Evolutionary conservation across 768 basidiomycete genomes (phyloP).

Genomic region (Nevesoporus exiguus): DNA sequence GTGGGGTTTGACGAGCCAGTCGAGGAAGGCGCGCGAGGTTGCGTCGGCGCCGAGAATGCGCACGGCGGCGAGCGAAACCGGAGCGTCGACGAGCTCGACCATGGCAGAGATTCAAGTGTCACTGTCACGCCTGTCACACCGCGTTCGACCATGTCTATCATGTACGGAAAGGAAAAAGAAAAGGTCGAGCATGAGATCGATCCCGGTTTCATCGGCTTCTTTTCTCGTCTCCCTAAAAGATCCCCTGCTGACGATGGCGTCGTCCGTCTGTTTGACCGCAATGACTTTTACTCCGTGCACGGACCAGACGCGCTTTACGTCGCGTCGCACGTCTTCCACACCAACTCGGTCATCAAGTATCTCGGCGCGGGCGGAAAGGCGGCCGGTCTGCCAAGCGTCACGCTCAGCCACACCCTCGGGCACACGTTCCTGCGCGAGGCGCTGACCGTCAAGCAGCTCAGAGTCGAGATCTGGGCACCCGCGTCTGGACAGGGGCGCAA

Average conservation of each 20-base stretch:
- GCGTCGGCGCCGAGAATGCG: slow-evolving; percentile 73
- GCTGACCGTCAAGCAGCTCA: slow-evolving; percentile 83
- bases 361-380: slow-evolving; percentile 64
- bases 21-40: slow-evolving; percentile 80
- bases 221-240: slow-evolving; percentile 55
- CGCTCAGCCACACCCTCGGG: slow-evolving; percentile 71
- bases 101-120: slow-evolving; percentile 8
- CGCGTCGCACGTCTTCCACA: slow-evolving; percentile 79
- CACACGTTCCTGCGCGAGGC: slow-evolving; percentile 85
- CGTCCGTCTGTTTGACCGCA: slow-evolving; percentile 83
- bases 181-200: slow-evolving; percentile 53
- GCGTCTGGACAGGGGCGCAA: slow-evolving; percentile 75
- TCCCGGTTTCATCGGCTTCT: slow-evolving; percentile 76
- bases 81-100: slow-evolving; percentile 45
- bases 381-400: slow-evolving; percentile 71
- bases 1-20: slow-evolving; percentile 70
- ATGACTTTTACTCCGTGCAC: slow-evolving; percentile 84
- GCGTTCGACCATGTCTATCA: slow-evolving; percentile 43
- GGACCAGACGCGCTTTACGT: slow-evolving; percentile 87
- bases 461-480: slow-evolving; percentile 86
- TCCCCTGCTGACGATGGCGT: slow-evolving; percentile 72
- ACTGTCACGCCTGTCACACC: slow-evolving; percentile 25
- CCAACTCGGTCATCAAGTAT: slow-evolving; percentile 90
- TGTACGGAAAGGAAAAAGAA: slow-evolving; percentile 68
- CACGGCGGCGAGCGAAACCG: slow-evolving; percentile 68